Conservation (phyloP, 192 early-diverging fungal species). For the Coemansia sp. region DNA sequence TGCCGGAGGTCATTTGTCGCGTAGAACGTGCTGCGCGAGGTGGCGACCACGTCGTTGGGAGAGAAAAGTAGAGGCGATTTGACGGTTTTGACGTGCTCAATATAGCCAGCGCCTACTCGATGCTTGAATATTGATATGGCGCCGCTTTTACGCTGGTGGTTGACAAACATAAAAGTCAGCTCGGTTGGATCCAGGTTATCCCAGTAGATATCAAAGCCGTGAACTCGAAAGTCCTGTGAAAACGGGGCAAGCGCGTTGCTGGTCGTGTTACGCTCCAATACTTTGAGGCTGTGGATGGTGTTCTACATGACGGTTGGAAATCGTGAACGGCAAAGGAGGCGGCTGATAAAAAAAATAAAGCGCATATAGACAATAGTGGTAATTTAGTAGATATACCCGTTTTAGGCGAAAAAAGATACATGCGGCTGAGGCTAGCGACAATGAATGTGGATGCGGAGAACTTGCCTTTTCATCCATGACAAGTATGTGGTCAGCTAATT, state of each 20-base stretch:
- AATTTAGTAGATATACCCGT: neutral
- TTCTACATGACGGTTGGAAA: constrained; percentile 36
- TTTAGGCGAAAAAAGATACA: neutral
- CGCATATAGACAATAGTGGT: neutral
- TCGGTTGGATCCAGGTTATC: constrained; percentile 43
- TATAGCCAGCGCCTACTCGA: constrained; percentile 35
- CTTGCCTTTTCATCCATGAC: constrained; percentile 59
- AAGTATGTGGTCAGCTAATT: constrained; percentile 46
- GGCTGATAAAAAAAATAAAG: neutral
- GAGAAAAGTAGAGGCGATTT: constrained; percentile 56
- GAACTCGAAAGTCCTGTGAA: constrained; percentile 46
- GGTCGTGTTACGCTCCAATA: constrained; percentile 36
- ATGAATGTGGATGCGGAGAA: constrained; percentile 5
- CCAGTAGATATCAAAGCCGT: constrained; percentile 60
- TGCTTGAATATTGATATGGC: constrained; percentile 62
- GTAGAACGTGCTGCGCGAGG: constrained; percentile 59
- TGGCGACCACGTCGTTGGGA: constrained; percentile 62
- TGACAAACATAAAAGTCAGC: constrained; percentile 60
- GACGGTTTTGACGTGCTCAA: constrained; percentile 58
- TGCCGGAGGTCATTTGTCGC: constrained; percentile 59
- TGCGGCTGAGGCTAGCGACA: neutral
- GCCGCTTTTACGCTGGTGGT: constrained; percentile 59
- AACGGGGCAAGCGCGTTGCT: constrained; percentile 40
- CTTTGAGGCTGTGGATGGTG: constrained; percentile 37
- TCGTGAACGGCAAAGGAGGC: neutral